Evolutionary conservation across 148 eudicot species (phyloP), one percentile per base, ranked within the genome.

Genomic region (Cornus suecica): DNA sequence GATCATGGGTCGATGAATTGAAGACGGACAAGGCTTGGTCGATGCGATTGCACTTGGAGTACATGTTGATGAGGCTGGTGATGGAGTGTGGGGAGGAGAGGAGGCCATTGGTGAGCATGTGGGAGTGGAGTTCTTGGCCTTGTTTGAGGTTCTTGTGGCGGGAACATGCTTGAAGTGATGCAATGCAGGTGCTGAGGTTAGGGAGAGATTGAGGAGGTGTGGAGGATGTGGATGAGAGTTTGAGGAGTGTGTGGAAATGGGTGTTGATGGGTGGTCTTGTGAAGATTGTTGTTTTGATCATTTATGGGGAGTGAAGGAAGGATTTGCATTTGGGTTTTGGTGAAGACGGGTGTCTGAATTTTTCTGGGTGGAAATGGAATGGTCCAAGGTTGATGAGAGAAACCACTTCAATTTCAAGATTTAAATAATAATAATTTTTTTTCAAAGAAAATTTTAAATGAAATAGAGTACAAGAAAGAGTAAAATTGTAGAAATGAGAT

Each of bases 1-100:
- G 83, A 29, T 51, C 25, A 66, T 42, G 32, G 45, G 66, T 24
- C 4, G 85, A 81, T 8, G 79, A 37, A 54, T 76, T 5, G n/a
- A 91, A 91, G 25, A 91, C 85, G 0, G 77, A 78, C 8, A 78
- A 51, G 14, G 91, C 96, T 34, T 87, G 71, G 29, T 80, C 6
- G 31, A 86, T 83, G 74, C 60, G 69, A 68, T 83, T 79, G 66
- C 96, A 89, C 63, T 91, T 89, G 52, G 92, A 91, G 75, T 91
- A 91, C 92, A 91, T 87, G 80, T 87, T 89, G 69, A 89, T 88
- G 25, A 91, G 86, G 82, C 97, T 89, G 10, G 97, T 91, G 68
- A 85, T 76, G 28, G 93, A 80, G 30, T 66, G 70, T 13, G 93
- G 93, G 30, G 90, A 87, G 48, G 23, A 62, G 30, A 82, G 22